These are phyloP conservation scores for Bretschneidera sinensis DNA, from an alignment of 345 rosid genomes.

Conservation along the genomic window DNA sequence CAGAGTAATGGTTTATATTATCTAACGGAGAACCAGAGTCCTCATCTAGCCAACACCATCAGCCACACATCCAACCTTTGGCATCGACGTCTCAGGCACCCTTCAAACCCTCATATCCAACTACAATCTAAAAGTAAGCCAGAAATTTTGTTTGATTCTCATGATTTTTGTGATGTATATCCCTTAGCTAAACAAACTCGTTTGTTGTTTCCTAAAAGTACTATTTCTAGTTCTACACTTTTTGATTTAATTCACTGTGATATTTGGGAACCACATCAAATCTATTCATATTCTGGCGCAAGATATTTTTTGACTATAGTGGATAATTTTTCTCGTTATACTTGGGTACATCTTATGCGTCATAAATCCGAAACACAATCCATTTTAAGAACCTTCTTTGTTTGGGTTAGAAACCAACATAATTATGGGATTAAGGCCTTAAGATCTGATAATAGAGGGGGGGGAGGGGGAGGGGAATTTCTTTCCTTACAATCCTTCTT, in stretches of 20 bases:
- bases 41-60: no score
- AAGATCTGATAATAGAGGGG: neutral
- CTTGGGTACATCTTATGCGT: neutral
- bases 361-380: neutral
- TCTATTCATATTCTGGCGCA: neutral
- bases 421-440: no score
- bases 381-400: neutral
- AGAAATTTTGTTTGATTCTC: no score
- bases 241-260: constrained; percentile 1
- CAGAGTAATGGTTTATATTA: no score
- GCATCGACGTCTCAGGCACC: no score
- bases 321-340: neutral
- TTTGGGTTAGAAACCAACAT: no score
- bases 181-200: neutral
- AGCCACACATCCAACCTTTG: no score
- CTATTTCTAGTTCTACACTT: neutral
- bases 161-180: neutral
- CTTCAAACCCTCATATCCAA: no score
- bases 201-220: neutral
- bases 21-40: no score
- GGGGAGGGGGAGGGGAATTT: no score
- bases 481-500: accelerated
- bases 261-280: constrained; percentile 2
- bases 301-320: neutral
- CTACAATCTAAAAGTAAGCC: no score